Evolutionary conservation across 1,284 basidiomycete species (phyloP), one percentile per base, ranked within the genome.

Genomic region (Rhodotorula sp.): DNA sequence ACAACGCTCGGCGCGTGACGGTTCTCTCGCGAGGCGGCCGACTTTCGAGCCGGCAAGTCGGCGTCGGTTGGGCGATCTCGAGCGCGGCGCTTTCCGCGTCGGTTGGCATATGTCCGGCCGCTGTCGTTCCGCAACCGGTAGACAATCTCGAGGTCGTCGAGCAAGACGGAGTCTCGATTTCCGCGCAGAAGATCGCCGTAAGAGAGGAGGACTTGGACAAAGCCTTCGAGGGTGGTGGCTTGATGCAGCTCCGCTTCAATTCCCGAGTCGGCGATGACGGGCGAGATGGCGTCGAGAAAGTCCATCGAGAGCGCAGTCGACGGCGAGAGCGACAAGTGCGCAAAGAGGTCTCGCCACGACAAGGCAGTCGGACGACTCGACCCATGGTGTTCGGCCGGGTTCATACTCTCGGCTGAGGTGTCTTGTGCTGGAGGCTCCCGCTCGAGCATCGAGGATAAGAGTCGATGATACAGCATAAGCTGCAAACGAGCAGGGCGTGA

Each of bases 381-480:
- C 14, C 23, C 23, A 26, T 7, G 8, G 23, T 4, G 5, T 5
- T 26, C 3, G 31, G 31, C 3, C 28, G 59, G 19, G 16, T 49
- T 28, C 14, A 12, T 14, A 14, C 38, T 2, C 12, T 43, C 38
- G 12, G 14, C 12, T 14, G 14, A 12, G 10, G 38, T 12, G 12
- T 43, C 38, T 18, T 26, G 10, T 10, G 49, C 31, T 34, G n/a
- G 57, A 8, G 64, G 55, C 50, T 67, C 65, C 5, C 55, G 59
- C 5, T 47, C 56, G n/a, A 73, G 26, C 15, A 73, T 52, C 3
- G 68, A 66, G 26, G 72, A 64, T 43, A 76, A 70, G 16, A 78
- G 63, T 8, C 68, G 70, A 48, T 75, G 72, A 64, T 78, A 78
- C 18, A 78, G 76, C 73, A 77, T 76, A 15, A 77, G 64, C 57